Evolutionary conservation across 129 eudicot genomes (phyloP).

Genomic region (Ambrosia trifida): DNA sequence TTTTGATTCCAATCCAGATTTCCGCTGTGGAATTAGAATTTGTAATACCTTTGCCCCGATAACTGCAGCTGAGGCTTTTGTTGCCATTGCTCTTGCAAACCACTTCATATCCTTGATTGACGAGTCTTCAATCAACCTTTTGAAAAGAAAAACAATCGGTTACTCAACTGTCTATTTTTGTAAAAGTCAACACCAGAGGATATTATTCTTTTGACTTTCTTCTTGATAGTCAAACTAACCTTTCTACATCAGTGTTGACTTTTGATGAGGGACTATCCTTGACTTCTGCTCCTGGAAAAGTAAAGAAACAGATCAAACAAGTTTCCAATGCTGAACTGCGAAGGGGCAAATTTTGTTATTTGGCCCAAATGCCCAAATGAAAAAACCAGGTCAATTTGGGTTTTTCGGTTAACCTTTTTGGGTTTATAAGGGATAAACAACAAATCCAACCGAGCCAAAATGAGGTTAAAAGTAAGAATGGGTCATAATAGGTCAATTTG

Average conservation of each 20-base stretch:
- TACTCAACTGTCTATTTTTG: neutral
- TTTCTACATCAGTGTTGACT: conserved; percentile 54
- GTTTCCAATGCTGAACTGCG: conserved; percentile 3
- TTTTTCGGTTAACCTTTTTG: neutral
- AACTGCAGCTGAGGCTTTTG: conserved; percentile 51
- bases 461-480: neutral
- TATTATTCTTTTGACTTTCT: conserved; percentile 3
- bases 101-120: conserved; percentile 66
- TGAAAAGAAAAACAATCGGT: conserved; percentile 15
- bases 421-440: neutral
- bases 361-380: neutral
- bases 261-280: conserved; percentile 56
- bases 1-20: conserved; percentile 13
- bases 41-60: conserved; percentile 69
- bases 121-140: conserved; percentile 72
- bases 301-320: conserved; percentile 25
- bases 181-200: neutral
- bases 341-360: neutral
- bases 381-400: no score
- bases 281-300: conserved; percentile 63
- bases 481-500: neutral
- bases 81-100: conserved; percentile 39
- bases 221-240: conserved; percentile 49
- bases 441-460: neutral
- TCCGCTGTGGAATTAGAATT: neutral